Conservation (phyloP, 225 moss, liverwort and hornwort species). For the Marchantia paleacea region DNA sequence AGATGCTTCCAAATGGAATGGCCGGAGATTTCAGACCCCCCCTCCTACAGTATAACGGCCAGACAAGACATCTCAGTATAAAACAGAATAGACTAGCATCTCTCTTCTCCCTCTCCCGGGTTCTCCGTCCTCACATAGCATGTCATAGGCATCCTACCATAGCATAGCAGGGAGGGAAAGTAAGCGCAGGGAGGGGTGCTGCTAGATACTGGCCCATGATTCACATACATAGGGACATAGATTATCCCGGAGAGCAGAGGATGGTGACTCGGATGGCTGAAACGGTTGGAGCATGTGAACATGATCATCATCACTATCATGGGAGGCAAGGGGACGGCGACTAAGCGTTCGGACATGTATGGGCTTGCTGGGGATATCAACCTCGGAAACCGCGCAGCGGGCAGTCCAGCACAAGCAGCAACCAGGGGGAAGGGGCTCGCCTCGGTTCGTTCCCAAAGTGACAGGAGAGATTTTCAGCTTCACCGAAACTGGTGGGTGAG, state of each 20-base stretch:
- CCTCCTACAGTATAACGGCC: constrained; percentile 7
- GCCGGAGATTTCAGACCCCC: background rate
- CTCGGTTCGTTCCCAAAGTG: background rate
- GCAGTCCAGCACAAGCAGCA: background rate
- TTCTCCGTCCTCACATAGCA: background rate
- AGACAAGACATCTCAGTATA: background rate
- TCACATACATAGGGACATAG: background rate
- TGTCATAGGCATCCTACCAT: background rate
- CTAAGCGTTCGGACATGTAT: background rate
- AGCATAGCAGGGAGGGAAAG: background rate
- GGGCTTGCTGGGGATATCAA: background rate
- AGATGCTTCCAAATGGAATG: constrained; percentile 3
- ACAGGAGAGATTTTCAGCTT: background rate
- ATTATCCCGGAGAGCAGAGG: background rate
- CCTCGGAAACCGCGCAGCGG: constrained; percentile 11
- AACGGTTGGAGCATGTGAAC: background rate
- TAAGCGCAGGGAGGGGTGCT: background rate
- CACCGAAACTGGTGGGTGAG: background rate
- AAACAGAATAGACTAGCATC: background rate
- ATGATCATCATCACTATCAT: background rate
- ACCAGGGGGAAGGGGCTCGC: no score
- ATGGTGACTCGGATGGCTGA: background rate
- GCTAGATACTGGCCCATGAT: constrained; percentile 11
- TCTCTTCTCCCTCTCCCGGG: no score
- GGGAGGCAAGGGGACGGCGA: background rate